Percentiles rank a stretch among this genome's conserved stretches.
These are phyloP conservation scores for Mycena rebaudengoi DNA, from an alignment of 768 basidiomycete species.

Conservation along the genomic window DNA sequence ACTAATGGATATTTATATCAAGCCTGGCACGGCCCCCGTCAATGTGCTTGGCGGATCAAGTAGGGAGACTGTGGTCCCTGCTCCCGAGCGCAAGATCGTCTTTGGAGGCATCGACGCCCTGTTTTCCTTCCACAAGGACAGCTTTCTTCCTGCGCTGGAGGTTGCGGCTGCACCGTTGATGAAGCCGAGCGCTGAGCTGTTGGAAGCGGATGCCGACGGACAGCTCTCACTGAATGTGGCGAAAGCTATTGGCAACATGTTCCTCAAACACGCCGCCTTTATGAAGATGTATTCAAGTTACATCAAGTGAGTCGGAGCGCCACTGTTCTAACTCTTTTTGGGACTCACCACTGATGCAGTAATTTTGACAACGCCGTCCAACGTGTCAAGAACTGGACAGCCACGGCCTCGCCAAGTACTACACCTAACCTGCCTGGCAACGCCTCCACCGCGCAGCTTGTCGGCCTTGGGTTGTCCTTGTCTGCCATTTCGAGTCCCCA, in stretches of 20 bases:
- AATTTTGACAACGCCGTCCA: conserved; percentile 95
- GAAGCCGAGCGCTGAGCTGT: conserved; percentile 51
- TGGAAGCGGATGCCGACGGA: conserved; percentile 73
- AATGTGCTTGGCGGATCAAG: conserved; percentile 74
- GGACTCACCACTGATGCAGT: conserved; percentile 49
- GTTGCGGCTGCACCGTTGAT: conserved; percentile 76
- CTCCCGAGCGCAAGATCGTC: conserved; percentile 87
- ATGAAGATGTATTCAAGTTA: conserved; percentile 99
- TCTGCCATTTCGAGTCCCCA: conserved; percentile 58
- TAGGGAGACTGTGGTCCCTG: conserved; percentile 88
- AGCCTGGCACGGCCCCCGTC: conserved; percentile 77
- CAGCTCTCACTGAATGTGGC: conserved; percentile 79
- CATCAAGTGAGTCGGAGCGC: conserved; percentile 77
- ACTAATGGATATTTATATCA: conserved; percentile 94
- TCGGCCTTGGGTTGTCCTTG: conserved; percentile 65
- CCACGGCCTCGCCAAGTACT: conserved; percentile 56
- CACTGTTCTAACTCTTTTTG: conserved; percentile 2
- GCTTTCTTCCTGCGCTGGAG: conserved; percentile 92
- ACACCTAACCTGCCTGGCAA: conserved; percentile 58
- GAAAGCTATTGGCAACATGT: conserved; percentile 85
- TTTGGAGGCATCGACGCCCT: conserved; percentile 91
- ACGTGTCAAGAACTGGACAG: conserved; percentile 87
- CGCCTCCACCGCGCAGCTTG: conserved; percentile 69
- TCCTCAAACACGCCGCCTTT: conserved; percentile 94
- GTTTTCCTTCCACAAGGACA: conserved; percentile 91